Evolutionary conservation across 352 stramenopile genomes (phyloP), one percentile per base, ranked within the genome.

Genomic region (Globisporangium carolinianum): DNA sequence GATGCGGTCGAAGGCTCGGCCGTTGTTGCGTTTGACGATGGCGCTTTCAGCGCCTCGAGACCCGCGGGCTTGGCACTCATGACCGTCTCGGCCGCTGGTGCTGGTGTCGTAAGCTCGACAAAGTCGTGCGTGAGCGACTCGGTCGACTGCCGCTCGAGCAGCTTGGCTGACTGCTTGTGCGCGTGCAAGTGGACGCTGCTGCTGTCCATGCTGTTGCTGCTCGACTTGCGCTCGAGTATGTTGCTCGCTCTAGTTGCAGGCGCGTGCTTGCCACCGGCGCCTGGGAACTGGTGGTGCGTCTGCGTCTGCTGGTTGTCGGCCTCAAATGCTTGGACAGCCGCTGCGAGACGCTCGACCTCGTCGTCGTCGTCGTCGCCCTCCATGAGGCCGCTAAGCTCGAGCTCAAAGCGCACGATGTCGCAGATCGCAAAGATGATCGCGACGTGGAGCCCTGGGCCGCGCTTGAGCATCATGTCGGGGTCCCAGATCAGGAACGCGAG

Each of bases 341-440:
- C 60, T 9, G 50, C 53, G 32, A 65, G 52, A 15, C 59, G 59
- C 48, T 60, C 61, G 47, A 65, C 35, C 38, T 73, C 61, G 11
- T 73, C 63, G 32, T 79, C 70, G 37, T 57, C 53, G 10, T 51
- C 58, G 24, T 53, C 35, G 36, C 81, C 69, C 4, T 89, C 77
- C 12, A 87, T 86, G 39, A 91, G 66, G 5, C 73, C 51, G 39
- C 80, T 73, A 69, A 89, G 72, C 53, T 91, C 82, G 68, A 91
- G 86, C 45, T 89, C 58, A 60, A 87, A 89, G 51, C 82, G 82
- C 36, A 71, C 72, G 1, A 91, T 38, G 63, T 91, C 82, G n/a
- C 75, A 71, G 6, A 88, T 51, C 12, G 64, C 83, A 46, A 91
- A 91, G 53, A 89, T 65, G n/a, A 80, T 75, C 0, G 77, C 80